A percentile compares a stretch with the other conserved stretches of the same genome.
Evolutionary conservation across 2,329 filamentous ascomycete species (phyloP).

Genomic region (Colletotrichum plurivorum): DNA sequence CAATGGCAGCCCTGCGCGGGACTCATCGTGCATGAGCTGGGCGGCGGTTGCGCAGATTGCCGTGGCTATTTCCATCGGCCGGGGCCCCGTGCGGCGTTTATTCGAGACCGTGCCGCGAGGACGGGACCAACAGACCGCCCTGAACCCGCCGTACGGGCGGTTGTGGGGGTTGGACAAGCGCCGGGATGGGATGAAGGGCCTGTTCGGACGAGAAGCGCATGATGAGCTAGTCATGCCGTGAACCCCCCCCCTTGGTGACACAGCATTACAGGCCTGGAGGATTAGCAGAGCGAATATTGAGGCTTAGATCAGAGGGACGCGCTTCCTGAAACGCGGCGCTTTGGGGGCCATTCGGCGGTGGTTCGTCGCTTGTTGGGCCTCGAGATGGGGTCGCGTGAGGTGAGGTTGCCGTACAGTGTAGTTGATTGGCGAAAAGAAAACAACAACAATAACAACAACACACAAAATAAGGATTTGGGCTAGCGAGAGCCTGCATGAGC

Average conservation of each 20-base stretch:
- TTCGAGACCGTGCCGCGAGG: slow-evolving; percentile 18
- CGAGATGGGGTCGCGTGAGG: neutral
- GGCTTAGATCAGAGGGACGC: slow-evolving; percentile 31
- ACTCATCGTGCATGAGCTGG: slow-evolving; percentile 14
- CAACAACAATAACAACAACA: too few species aligned
- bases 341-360: slow-evolving; percentile 17
- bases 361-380: slow-evolving; percentile 22
- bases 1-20: slow-evolving; percentile 17
- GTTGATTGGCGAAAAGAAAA: neutral
- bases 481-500: slow-evolving; percentile 15
- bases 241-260: slow-evolving; percentile 1
- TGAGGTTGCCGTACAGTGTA: neutral
- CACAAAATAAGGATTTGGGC: slow-evolving; percentile 16
- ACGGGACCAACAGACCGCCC: slow-evolving; percentile 8
- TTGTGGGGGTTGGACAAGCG: slow-evolving; percentile 19
- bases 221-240: slow-evolving; percentile 18
- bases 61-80: slow-evolving; percentile 36
- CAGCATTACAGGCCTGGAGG: neutral
- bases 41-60: slow-evolving; percentile 38
- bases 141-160: slow-evolving; percentile 7
- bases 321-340: slow-evolving; percentile 39
- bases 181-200: slow-evolving; percentile 14
- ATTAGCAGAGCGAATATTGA: slow-evolving; percentile 7
- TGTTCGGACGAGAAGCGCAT: slow-evolving; percentile 31
- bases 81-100: slow-evolving; percentile 27